These are phyloP conservation scores for Macaranga tanarius DNA, from an alignment of 441 rosid genomes.

Conservation along the genomic window DNA sequence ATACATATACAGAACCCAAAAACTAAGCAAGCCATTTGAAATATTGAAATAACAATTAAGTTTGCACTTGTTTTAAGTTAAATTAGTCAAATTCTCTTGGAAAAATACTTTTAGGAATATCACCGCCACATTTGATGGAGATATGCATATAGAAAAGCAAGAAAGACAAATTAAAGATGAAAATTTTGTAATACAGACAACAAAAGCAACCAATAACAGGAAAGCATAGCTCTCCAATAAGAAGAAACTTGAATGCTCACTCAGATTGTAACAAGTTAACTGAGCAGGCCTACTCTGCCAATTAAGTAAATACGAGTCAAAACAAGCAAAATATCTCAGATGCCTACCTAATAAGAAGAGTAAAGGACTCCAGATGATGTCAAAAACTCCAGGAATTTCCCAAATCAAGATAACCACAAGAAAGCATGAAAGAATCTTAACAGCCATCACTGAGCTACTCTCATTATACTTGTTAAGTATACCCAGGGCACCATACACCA, in stretches of 20 bases:
- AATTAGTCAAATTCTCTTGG: neutral
- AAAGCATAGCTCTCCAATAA: neutral
- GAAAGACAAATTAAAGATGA: neutral
- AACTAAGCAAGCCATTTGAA: neutral
- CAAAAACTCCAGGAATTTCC: constrained; percentile 96
- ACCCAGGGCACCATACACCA: constrained; percentile 98
- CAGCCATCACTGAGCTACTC: constrained; percentile 80
- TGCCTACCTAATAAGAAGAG: constrained; percentile 73
- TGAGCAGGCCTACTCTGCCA: neutral
- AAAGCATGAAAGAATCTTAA: constrained; percentile 81
- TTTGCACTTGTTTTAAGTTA: neutral
- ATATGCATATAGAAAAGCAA: neutral
- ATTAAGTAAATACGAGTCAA: neutral
- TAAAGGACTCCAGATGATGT: constrained; percentile 83
- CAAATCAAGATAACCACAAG: constrained; percentile 82
- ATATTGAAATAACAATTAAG: constrained; percentile 1
- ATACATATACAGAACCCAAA: constrained; percentile 19
- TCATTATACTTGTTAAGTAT: constrained; percentile 85
- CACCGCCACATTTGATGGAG: neutral
- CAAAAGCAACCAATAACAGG: neutral
- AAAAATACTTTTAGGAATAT: neutral
- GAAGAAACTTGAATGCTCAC: neutral
- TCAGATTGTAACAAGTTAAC: neutral
- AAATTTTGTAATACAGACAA: neutral
- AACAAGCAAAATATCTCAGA: constrained; percentile 19